Evolutionary conservation across 2,329 filamentous ascomycete species (phyloP), one percentile per base, ranked within the genome.

Genomic region (Ceratocystis papillata): DNA sequence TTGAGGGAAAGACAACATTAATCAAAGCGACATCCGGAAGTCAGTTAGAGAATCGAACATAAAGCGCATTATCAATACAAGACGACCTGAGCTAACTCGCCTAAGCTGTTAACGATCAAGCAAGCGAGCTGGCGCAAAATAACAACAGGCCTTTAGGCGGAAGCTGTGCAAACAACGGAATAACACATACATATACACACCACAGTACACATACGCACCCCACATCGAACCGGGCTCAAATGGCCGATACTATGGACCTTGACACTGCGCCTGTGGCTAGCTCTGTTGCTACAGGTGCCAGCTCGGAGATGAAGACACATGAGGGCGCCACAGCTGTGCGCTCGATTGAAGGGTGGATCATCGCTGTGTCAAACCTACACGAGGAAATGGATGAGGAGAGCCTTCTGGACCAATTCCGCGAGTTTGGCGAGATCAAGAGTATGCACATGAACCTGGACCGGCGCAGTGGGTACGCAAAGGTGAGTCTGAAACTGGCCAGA

Each of bases 261-360:
- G 83, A 86, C 74, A 74, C 61, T 5, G 45, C 53, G 45, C 41
- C 60, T n/a, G 41, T 53, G 15, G 44, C 60, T 57, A 69, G 70
- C 20, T 71, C 71, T 50, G 73, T 72, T 10, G 71, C 74, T 65
- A 12, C 37, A 41, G 72, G 73, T 65, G 72, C 76, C 65, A 77
- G 79, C 68, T 74, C 77, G 67, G 84, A 87, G 72, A 87, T 90
- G 80, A 84, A 85, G 72, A 92, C 89, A 5, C 82, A 84, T 71
- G 80, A 82, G 46, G 87, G 88, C 73, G 89, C 89, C 65, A 90
- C 86, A 0, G 89, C 89, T 28, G 89, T 94, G 68, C 88, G 89
- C 72, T 91, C 87, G 65, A 92, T 94, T 73, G 89, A 94, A 77
- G 89, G 90, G 71, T 94, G 90, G 90, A 94, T 94, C 75, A 80